These are phyloP conservation scores for Cordyceps militaris DNA, from an alignment of 2,329 filamentous ascomycete genomes.

Conservation along the genomic window DNA sequence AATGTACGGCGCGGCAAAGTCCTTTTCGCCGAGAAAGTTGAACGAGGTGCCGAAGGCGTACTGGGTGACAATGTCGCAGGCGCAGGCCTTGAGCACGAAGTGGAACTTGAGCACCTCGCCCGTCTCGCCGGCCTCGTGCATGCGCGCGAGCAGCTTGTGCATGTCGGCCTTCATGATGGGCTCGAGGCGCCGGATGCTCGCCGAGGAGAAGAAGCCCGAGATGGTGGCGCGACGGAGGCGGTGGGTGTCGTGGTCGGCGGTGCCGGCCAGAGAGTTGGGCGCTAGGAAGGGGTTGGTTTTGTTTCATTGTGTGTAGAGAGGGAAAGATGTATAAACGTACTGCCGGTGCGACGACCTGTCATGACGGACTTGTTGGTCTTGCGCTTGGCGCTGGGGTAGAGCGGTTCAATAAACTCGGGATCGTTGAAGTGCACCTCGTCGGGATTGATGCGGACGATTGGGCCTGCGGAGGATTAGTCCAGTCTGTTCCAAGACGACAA, in stretches of 20 bases:
- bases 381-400: constrained; percentile 10
- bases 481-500: no score
- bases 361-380: constrained; percentile 6
- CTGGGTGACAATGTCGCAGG: constrained; percentile 8
- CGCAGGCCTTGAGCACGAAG: constrained; percentile 1
- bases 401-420: background rate
- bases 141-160: background rate
- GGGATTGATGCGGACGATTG: constrained; percentile 4
- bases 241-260: background rate
- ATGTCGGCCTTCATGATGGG: constrained; percentile 5
- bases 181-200: constrained; percentile 4
- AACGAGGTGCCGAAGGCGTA: constrained; percentile 5
- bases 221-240: constrained; percentile 1
- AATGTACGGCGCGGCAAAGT: background rate
- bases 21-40: constrained; percentile 1
- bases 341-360: constrained; percentile 1
- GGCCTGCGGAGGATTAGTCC: background rate
- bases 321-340: background rate
- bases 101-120: constrained; percentile 5
- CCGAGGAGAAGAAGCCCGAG: constrained; percentile 3
- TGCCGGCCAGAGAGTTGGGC: constrained; percentile 1
- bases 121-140: constrained; percentile 1
- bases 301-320: background rate
- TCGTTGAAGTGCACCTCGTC: constrained; percentile 8
- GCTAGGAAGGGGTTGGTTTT: background rate